A percentile compares a stretch with the other conserved stretches of the same genome.
Conservation (phyloP, 2,329 filamentous ascomycete genomes). For the Talaromyces amestolkiae region DNA sequence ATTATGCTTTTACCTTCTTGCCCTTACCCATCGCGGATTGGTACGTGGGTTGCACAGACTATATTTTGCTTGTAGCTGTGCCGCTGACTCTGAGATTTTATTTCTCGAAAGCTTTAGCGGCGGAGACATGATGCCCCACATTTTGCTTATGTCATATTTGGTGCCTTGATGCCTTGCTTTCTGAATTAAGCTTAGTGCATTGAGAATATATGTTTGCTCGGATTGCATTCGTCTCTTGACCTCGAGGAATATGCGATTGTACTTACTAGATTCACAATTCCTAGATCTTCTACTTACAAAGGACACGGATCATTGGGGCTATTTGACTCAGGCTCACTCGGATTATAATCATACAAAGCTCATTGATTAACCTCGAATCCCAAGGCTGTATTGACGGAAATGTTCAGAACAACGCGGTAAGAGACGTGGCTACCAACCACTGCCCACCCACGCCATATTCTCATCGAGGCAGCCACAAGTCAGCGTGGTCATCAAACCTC, state of each 20-base stretch:
- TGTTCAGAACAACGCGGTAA: neutral
- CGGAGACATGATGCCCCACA: neutral
- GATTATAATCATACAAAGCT: neutral
- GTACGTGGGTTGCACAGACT: neutral
- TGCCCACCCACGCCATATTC: neutral
- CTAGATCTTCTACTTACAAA: neutral
- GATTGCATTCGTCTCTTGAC: neutral
- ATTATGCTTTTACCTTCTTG: conserved; percentile 14
- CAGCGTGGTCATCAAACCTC: neutral
- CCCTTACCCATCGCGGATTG: conserved; percentile 20
- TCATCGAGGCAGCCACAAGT: neutral
- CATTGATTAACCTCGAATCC: neutral
- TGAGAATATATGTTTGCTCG: neutral
- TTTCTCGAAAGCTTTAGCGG: neutral
- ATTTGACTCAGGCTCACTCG: neutral
- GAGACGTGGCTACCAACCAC: neutral
- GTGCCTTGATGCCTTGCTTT: neutral
- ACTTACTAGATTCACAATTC: neutral
- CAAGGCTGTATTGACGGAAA: neutral
- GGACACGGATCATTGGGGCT: neutral
- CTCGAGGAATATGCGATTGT: neutral
- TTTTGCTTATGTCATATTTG: neutral
- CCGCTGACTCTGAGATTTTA: conserved; percentile 6
- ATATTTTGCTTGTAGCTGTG: neutral
- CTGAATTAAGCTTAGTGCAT: neutral